These are phyloP conservation scores for Ophioceras dolichostomum DNA, from an alignment of 2,329 filamentous ascomycete genomes.

Conservation along the genomic window DNA sequence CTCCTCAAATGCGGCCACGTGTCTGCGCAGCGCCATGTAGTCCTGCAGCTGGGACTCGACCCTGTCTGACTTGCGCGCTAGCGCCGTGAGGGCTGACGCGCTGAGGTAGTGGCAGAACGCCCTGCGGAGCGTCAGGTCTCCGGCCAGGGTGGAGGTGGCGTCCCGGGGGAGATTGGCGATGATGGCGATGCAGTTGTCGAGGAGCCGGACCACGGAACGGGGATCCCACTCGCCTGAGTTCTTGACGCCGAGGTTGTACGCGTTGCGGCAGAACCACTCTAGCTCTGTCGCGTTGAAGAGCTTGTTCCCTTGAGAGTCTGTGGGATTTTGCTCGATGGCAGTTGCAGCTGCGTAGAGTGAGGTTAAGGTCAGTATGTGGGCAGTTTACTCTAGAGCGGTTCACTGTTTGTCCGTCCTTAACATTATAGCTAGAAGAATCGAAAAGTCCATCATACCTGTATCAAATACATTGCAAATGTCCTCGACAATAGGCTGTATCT, in stretches of 20 bases:
- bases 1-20: slow-evolving; percentile 46
- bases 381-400: no score
- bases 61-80: slow-evolving; percentile 38
- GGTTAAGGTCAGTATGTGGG: no score
- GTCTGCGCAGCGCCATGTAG: slow-evolving; percentile 49
- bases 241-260: slow-evolving; percentile 65
- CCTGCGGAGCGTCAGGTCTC: slow-evolving; percentile 43
- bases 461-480: slow-evolving; percentile 43
- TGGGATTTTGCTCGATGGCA: slow-evolving; percentile 24
- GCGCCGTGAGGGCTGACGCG: slow-evolving; percentile 34
- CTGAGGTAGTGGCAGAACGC: slow-evolving; percentile 63
- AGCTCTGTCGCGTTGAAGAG: slow-evolving; percentile 54
- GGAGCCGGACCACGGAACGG: slow-evolving; percentile 40
- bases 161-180: slow-evolving; percentile 37
- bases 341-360: slow-evolving; percentile 24
- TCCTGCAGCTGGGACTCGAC: slow-evolving; percentile 39
- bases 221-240: slow-evolving; percentile 43
- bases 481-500: slow-evolving; percentile 16
- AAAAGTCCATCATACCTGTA: no score
- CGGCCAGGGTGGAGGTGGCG: slow-evolving; percentile 22
- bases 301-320: slow-evolving; percentile 26
- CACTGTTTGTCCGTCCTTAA: no score
- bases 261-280: slow-evolving; percentile 73
- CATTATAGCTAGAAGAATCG: no score
- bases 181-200: slow-evolving; percentile 38